Evolutionary conservation across 257 asterid genomes (phyloP).

Genomic region (Lantana camara): DNA sequence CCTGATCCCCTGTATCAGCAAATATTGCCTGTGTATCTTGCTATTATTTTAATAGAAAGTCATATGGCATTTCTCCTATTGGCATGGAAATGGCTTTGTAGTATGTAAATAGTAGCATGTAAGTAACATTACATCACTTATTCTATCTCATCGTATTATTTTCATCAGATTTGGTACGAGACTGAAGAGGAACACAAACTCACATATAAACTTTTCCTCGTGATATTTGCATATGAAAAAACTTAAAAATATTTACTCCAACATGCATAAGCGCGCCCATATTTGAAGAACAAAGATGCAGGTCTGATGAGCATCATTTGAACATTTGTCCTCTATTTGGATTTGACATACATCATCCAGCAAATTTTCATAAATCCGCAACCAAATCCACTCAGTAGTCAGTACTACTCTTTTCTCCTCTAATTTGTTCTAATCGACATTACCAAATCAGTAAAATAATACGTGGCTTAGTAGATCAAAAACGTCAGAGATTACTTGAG

Average conservation of each 20-base stretch:
- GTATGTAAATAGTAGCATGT: neutral
- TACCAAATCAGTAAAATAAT: neutral
- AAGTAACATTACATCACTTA: neutral
- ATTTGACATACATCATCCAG: neutral
- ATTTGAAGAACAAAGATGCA: neutral
- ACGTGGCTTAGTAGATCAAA: neutral
- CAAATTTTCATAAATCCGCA: neutral
- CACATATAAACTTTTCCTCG: neutral
- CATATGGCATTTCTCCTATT: neutral
- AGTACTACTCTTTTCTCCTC: neutral
- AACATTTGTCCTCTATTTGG: neutral
- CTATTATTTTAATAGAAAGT: neutral
- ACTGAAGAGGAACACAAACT: neutral
- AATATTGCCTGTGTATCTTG: neutral
- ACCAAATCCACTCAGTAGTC: neutral
- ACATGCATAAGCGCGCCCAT: neutral
- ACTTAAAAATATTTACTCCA: neutral
- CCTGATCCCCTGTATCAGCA: neutral
- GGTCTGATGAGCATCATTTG: neutral
- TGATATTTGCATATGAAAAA: neutral
- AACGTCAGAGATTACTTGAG: neutral
- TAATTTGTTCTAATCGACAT: neutral
- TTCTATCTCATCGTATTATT: neutral
- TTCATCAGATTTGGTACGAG: neutral
- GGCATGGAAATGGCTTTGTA: neutral